These are phyloP conservation scores for Hypholoma sublateritium DNA, from an alignment of 768 basidiomycete species.

Conservation along the genomic window DNA sequence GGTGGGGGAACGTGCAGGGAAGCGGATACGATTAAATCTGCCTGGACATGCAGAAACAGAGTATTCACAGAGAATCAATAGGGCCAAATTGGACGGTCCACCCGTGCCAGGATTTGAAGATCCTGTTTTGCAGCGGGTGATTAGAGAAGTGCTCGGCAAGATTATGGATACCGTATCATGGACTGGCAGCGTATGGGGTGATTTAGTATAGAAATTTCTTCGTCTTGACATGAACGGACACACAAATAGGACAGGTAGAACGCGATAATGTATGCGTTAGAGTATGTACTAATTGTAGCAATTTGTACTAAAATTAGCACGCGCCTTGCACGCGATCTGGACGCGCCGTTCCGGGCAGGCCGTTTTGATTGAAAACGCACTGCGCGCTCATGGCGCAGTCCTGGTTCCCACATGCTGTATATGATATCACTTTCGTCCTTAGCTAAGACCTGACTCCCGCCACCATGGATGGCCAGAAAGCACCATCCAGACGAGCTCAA, in stretches of 20 bases:
- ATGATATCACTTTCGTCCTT: not conserved
- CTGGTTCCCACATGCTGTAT: not conserved
- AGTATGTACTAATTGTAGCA: no score
- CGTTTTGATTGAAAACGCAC: no score
- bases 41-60: conserved; percentile 1
- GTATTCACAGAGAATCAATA: not conserved
- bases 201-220: conserved; percentile 27
- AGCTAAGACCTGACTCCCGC: not conserved
- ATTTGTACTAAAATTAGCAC: no score
- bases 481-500: not conserved
- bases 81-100: conserved; percentile 1
- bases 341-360: no score
- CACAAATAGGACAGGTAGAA: no score
- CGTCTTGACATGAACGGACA: no score
- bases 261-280: no score
- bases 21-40: conserved; percentile 19
- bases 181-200: conserved; percentile 56
- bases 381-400: not conserved
- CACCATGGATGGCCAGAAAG: no score
- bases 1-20: conserved; percentile 13
- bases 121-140: conserved; percentile 45
- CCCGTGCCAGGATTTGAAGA: conserved; percentile 70
- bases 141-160: conserved; percentile 40
- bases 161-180: conserved; percentile 47
- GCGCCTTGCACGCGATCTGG: no score